phyloP scores from a whole-genome alignment of 1,139 yeast species.

The Lodderomyces jiufengensis region DNA sequence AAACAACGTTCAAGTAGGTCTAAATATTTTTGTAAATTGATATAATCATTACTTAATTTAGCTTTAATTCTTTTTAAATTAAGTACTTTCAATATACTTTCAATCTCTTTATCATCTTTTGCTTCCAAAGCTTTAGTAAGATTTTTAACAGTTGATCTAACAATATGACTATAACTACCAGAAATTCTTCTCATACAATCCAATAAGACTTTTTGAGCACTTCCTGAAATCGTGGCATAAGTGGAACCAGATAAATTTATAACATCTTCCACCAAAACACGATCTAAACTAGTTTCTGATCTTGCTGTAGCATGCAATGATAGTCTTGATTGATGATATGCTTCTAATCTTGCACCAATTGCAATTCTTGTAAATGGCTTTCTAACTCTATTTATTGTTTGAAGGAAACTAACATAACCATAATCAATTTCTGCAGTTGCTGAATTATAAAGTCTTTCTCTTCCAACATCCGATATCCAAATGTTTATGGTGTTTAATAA shows the following conservation, averaged over 20 bases:
- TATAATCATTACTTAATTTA: constrained; percentile 56
- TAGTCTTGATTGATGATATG: constrained; percentile 74
- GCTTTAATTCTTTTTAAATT: constrained; percentile 49
- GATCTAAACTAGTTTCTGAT: constrained; percentile 66
- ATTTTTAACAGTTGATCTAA: constrained; percentile 47
- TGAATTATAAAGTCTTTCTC: constrained; percentile 61
- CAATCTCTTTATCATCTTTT: constrained; percentile 53
- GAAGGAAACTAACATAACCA: constrained; percentile 33
- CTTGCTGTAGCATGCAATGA: constrained; percentile 74
- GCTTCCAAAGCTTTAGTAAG: constrained; percentile 51
- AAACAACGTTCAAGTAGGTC: constrained; percentile 55
- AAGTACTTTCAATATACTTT: constrained; percentile 64
- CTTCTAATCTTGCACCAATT: constrained; percentile 70
- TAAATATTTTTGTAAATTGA: constrained; percentile 45
- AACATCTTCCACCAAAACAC: constrained; percentile 62
- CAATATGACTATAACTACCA: constrained; percentile 59
- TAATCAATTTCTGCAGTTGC: constrained; percentile 43
- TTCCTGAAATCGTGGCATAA: constrained; percentile 64
- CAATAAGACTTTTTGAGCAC: constrained; percentile 68
- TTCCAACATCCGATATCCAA: constrained; percentile 84
- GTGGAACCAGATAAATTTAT: constrained; percentile 65
- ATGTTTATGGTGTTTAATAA: constrained; percentile 65
- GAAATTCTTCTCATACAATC: constrained; percentile 71
- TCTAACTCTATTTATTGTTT: constrained; percentile 44
- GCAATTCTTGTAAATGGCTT: constrained; percentile 80